Evolutionary conservation across 805 yeast genomes (phyloP), one percentile per base, ranked within the genome.

Genomic region (Saccharomycopsis sp.): DNA sequence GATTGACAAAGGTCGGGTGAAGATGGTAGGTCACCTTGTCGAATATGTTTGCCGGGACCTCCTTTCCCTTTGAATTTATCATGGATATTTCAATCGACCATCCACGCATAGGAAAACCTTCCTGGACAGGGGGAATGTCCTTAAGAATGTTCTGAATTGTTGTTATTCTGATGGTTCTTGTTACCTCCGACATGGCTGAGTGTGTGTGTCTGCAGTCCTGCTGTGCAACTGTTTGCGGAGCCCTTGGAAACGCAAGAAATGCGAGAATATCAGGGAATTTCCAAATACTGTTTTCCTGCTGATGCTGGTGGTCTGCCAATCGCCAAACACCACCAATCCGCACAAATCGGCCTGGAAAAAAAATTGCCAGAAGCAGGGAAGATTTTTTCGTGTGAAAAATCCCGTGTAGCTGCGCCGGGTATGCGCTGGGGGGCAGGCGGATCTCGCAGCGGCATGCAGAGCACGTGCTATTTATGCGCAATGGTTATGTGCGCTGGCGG

Each of bases 1-100:
- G 98, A 70, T 91, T 91, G 53, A 82, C 83, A 73, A 92, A 92
- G 8, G 98, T 94, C 53, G 97, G 98, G 75, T 92, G 99, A 63
- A 94, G 79, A 64, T 90, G 85, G 71, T 92, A 92, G 2, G 96
- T 91, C 55, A 91, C 97, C 72, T 87, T 89, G 71, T 94, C 98
- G 66, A 92, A 87, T 57, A 92, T 79, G 51, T 78, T 82, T 1
- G 97, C 97, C 14, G 97, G 92, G 52, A 88, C 76, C 65, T 86
- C 92, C 59, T 84, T 80, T 18, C 97, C 97, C 58, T 82, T 81
- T 60, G 84, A 85, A 65, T 91, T 91, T 61, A 94, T 78, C 68
- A 91, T 71, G 47, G 81, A 72, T 53, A 94, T 80, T 69, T 85
- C 83, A 63, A 94, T 85, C 52, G 88, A 80, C 99, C 99, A 92